A percentile compares a stretch with the other conserved stretches of the same genome.
phyloP scores from a whole-genome alignment of 345 rosid species.

The Citrus mangshanensis region DNA sequence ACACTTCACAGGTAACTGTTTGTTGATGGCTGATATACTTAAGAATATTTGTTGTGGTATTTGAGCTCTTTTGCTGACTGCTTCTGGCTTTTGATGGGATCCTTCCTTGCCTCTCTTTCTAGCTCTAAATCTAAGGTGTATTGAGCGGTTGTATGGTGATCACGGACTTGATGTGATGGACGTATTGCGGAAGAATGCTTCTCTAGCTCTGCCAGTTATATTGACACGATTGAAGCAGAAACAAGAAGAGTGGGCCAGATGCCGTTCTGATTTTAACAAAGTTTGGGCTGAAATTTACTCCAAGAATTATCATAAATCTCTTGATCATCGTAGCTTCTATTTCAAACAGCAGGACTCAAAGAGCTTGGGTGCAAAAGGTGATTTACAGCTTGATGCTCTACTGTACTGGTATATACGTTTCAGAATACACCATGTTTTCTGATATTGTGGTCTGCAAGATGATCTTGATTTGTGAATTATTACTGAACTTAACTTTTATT shows the following conservation, averaged over 20 bases:
- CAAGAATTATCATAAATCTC: conserved; percentile 93
- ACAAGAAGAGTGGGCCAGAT: conserved; percentile 94
- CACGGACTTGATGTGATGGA: conserved; percentile 98
- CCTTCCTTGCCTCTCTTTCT: conserved; percentile 22
- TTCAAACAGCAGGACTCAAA: conserved; percentile 96
- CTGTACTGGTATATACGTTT: neutral
- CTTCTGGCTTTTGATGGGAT: conserved; percentile 14
- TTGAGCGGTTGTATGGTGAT: conserved; percentile 94
- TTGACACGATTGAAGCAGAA: conserved; percentile 95
- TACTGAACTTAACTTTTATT: neutral
- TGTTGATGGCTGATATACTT: conserved; percentile 8
- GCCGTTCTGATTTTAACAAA: conserved; percentile 92
- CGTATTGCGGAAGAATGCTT: conserved; percentile 73
- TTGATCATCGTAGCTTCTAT: conserved; percentile 96
- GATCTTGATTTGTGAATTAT: neutral
- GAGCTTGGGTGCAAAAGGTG: conserved; percentile 93
- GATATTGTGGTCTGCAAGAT: neutral
- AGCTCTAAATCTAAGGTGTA: conserved; percentile 91
- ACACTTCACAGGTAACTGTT: conserved; percentile 73
- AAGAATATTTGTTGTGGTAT: conserved; percentile 3
- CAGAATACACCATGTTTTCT: neutral
- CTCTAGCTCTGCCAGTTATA: conserved; percentile 87
- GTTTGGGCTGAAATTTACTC: conserved; percentile 97
- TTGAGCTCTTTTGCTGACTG: conserved; percentile 5
- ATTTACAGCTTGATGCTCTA: conserved; percentile 10